Evolutionary conservation across 139 green algal species (phyloP), one percentile per base, ranked within the genome.

Genomic region (Chlamydomonas schloesseri): DNA sequence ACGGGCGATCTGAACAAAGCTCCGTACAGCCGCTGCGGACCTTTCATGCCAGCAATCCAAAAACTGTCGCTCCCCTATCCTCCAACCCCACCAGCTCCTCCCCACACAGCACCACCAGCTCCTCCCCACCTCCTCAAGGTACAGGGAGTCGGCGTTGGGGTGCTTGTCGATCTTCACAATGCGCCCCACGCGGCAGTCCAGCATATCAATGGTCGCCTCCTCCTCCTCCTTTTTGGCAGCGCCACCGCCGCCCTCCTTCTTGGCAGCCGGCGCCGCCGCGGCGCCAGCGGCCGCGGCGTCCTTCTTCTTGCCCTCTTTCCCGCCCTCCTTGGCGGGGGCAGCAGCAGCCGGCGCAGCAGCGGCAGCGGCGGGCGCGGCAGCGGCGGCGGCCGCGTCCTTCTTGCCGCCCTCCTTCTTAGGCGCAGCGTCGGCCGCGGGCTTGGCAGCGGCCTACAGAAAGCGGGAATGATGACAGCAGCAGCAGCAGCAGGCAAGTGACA

Each of bases 131-230:
- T 99, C 87, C 90, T 99, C 97, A 20, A 99, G 86, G 89, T 99
- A 99, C 17, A 99, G 91, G 14, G 91, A 82, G 60, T 99, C 98
- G 0, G 96, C 96, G 84, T 98, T 95, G 47, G 96, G 96, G 84
- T 98, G 96, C 72, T 87, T 88, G n/a, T 87, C 87, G 28, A 98
- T 93, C 69, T 91, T 91, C 33, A 91, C 87, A 53, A 99, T 98
- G 50, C 91, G 88, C 10, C 97, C 97, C 15, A 99, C 96, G 3
- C 94, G 77, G 73, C 69, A 80, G 34, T 87, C 69, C 4, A 87
- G 55, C 33, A 76, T 71, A 55, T 83, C 86, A 29, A 81, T 81
- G 29, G 57, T 73, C n/a, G 68, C 64, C 33, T 87, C 87, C 28
- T 73, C 81, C 60, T 57, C 82, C 79, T 67, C 73, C 53, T 69